phyloP scores from a whole-genome alignment of 164 flowering plant genomes.

The Aristolochia fimbriata region DNA sequence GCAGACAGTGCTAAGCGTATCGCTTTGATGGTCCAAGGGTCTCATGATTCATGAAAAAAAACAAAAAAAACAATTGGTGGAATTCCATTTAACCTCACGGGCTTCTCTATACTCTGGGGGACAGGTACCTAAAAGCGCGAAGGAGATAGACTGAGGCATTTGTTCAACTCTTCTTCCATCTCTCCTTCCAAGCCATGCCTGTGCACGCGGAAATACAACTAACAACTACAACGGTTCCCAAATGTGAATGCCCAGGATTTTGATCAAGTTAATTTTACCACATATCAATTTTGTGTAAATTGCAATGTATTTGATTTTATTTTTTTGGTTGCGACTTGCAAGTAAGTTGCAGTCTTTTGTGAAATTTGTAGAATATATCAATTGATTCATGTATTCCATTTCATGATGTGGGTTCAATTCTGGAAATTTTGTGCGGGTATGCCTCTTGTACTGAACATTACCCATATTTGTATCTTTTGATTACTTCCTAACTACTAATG shows the following conservation, averaged over 20 bases:
- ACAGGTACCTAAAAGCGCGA: constrained; percentile 49
- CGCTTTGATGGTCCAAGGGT: constrained; percentile 70
- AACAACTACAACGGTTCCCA: constrained; percentile 4
- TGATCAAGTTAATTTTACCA: constrained; percentile 14
- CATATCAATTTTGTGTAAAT: constrained; percentile 28
- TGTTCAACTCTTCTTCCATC: constrained; percentile 13
- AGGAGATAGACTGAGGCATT: constrained; percentile 39
- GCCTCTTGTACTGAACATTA: too few relatives aligned
- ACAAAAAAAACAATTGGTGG: constrained; percentile 20
- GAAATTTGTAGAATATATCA: constrained; percentile 4
- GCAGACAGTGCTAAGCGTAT: constrained; percentile 79
- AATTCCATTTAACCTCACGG: constrained; percentile 41
- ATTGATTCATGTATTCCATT: not conserved
- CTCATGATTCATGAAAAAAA: constrained; percentile 63
- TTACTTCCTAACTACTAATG: too few relatives aligned
- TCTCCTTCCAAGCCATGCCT: constrained; percentile 10
- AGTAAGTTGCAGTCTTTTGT: not conserved
- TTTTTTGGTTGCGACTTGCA: constrained; percentile 2
- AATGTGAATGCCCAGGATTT: constrained; percentile 5
- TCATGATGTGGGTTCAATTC: not conserved
- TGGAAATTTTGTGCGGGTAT: not conserved
- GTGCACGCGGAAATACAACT: not conserved
- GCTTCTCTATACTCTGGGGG: constrained; percentile 49
- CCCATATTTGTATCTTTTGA: too few relatives aligned
- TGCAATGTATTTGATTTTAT: constrained; percentile 30